phyloP scores from a whole-genome alignment of 345 rosid species.

The Syzygium grande region DNA sequence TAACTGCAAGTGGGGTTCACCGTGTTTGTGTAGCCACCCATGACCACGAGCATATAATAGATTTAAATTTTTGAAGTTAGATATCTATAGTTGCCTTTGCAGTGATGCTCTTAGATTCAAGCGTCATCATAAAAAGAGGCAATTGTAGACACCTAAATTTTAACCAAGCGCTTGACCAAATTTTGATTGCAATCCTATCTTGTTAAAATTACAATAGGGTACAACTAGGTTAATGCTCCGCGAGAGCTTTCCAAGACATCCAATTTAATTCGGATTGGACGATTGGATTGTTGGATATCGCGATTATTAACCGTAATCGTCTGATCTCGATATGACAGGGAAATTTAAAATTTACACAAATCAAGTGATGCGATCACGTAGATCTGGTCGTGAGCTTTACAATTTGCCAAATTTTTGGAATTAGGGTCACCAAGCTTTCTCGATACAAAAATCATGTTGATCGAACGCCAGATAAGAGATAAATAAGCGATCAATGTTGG shows the following conservation, averaged over 20 bases:
- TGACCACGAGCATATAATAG: too few species aligned
- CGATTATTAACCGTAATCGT: too few species aligned
- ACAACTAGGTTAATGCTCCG: background rate
- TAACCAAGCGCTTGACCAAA: too few species aligned
- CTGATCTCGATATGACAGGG: background rate
- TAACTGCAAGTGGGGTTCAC: background rate
- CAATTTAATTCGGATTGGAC: background rate
- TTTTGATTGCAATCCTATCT: background rate
- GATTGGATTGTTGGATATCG: background rate
- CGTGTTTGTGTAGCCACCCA: background rate
- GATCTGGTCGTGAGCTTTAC: background rate
- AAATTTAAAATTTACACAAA: too few species aligned
- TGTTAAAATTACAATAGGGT: too few species aligned
- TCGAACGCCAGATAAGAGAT: too few species aligned
- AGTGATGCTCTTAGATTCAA: too few species aligned
- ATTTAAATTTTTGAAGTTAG: too few species aligned
- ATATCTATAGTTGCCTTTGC: too few species aligned
- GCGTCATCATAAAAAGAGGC: rapidly evolving
- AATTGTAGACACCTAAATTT: background rate
- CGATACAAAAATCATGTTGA: background rate
- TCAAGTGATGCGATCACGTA: background rate
- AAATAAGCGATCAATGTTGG: background rate
- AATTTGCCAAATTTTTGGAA: background rate
- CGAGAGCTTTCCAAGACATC: background rate
- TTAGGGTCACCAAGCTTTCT: background rate